Evolutionary conservation across 2,329 filamentous ascomycete species (phyloP).

Genomic region (Ophiocordyceps polyrhachis-furcata): DNA sequence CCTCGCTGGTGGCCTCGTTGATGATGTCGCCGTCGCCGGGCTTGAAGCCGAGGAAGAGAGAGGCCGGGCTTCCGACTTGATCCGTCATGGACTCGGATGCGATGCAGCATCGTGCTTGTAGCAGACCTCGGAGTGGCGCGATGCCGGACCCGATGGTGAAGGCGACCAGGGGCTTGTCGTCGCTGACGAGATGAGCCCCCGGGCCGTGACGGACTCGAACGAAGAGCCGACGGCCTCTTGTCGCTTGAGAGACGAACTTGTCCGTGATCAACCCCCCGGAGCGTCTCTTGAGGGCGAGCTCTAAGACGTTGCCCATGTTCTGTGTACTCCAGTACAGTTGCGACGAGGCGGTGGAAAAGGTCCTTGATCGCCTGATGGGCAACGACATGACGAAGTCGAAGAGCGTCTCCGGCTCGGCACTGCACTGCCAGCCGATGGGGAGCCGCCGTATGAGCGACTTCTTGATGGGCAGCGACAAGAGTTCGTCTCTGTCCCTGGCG

Average conservation of each 20-base stretch:
- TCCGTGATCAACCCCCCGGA: constrained; percentile 1
- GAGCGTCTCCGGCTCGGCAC: neutral
- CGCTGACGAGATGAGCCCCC: neutral
- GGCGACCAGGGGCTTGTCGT: neutral
- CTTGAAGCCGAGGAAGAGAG: constrained; percentile 1
- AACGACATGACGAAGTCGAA: neutral
- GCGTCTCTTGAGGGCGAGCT: constrained; percentile 1
- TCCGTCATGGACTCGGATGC: neutral
- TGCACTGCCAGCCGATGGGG: neutral
- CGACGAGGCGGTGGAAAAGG: constrained; percentile 1
- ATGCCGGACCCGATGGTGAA: constrained; percentile 1
- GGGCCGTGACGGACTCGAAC: constrained; percentile 1
- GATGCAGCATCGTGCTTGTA: neutral
- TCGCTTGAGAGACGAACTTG: neutral
- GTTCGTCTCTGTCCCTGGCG: neutral
- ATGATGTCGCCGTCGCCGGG: constrained; percentile 1
- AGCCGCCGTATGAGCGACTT: neutral
- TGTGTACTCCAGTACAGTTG: constrained; percentile 1
- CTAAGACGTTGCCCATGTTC: constrained; percentile 1
- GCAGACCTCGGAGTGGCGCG: neutral
- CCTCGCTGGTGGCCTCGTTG: neutral
- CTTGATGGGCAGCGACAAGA: neutral
- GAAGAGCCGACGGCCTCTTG: neutral
- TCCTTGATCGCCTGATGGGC: neutral
- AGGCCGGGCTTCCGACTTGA: neutral